phyloP scores from a whole-genome alignment of 371 early-diverging fungal genomes.

The Mycotypha africana region DNA sequence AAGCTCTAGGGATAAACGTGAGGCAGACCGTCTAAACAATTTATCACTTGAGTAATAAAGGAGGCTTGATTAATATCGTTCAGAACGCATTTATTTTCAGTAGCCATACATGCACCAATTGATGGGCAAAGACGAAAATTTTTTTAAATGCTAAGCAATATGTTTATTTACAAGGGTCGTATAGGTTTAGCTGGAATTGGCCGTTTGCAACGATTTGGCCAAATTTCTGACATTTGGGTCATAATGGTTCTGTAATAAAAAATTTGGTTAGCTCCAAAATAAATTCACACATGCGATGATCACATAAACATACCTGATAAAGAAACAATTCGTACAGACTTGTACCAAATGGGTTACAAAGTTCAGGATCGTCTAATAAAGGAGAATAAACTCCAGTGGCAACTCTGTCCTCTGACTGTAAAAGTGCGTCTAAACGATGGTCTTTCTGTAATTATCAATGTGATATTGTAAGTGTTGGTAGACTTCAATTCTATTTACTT shows the following conservation, averaged over 20 bases:
- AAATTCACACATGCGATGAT: not conserved
- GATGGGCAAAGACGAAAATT: too few relatives aligned
- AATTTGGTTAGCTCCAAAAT: not conserved
- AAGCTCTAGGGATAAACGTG: too few relatives aligned
- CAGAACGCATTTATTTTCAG: too few relatives aligned
- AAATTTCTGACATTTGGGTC: constrained; percentile 68
- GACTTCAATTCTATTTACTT: too few relatives aligned
- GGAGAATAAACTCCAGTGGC: constrained; percentile 76
- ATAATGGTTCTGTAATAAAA: constrained; percentile 61
- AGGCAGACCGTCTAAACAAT: too few relatives aligned
- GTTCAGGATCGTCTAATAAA: constrained; percentile 85
- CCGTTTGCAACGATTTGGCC: constrained; percentile 43
- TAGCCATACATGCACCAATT: too few relatives aligned
- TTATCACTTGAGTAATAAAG: too few relatives aligned
- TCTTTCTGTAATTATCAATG: constrained; percentile 43
- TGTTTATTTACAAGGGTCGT: too few relatives aligned
- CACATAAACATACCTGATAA: constrained; percentile 51
- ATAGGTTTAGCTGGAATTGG: too few relatives aligned
- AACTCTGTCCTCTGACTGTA: constrained; percentile 79
- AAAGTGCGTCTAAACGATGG: constrained; percentile 71
- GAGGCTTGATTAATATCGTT: too few relatives aligned
- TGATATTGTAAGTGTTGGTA: too few relatives aligned
- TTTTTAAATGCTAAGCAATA: too few relatives aligned
- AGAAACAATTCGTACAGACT: constrained; percentile 80
- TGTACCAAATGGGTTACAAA: constrained; percentile 90